Evolutionary conservation across 441 rosid genomes (phyloP).

Genomic region (Mallotus repandus): DNA sequence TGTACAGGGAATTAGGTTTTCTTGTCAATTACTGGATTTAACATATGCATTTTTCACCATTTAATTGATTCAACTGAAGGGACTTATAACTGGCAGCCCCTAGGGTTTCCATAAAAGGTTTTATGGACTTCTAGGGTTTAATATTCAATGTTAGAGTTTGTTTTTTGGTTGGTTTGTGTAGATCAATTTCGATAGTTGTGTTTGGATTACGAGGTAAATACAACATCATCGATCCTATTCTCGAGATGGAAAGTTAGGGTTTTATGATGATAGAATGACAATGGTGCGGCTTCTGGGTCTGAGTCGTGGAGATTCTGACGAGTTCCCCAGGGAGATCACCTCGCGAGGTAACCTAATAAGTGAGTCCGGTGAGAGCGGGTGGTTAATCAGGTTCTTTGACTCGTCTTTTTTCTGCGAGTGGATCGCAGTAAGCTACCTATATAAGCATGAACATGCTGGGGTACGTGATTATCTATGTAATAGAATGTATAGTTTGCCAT

Average conservation of each 20-base stretch:
- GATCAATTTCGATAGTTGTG: too few species aligned
- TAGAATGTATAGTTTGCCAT: conserved; percentile 94
- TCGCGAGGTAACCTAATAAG: conserved; percentile 53
- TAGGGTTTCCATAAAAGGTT: conserved; percentile 40
- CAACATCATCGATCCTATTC: conserved; percentile 26
- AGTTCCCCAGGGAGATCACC: conserved; percentile 88
- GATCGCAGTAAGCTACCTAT: conserved; percentile 98
- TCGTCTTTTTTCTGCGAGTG: conserved; percentile 99
- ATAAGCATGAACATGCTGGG: conserved; percentile 91
- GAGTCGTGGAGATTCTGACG: conserved; percentile 64
- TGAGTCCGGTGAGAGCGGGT: conserved; percentile 88
- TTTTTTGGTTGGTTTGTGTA: too few species aligned
- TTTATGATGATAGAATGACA: conserved; percentile 46
- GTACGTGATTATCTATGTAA: conserved; percentile 97
- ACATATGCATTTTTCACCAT: neutral
- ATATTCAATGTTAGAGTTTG: neutral
- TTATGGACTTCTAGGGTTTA: conserved; percentile 41
- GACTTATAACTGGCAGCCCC: conserved; percentile 19
- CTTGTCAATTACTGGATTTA: neutral
- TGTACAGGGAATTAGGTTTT: conserved; percentile 14
- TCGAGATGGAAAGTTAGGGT: conserved; percentile 27
- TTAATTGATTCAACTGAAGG: conserved; percentile 28
- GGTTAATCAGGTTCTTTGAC: conserved; percentile 98
- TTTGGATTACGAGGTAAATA: too few species aligned
- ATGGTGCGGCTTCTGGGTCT: conserved; percentile 96